Conservation (phyloP, 768 basidiomycete genomes). For the Roridomyces roridus region DNA sequence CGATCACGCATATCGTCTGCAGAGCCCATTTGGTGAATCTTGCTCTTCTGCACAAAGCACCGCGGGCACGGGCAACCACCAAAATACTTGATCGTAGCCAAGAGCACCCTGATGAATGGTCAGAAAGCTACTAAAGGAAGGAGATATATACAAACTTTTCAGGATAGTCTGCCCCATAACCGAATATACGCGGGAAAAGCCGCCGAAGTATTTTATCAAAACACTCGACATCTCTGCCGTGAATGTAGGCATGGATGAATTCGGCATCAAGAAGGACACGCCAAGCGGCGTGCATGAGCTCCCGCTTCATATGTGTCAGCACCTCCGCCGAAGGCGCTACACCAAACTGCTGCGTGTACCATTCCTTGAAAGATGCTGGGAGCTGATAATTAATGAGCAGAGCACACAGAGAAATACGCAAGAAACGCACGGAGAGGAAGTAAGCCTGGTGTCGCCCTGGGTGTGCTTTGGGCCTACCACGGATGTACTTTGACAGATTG, state of each 20-base stretch:
- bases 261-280: background rate
- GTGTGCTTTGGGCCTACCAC: too few species aligned
- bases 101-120: slow-evolving; percentile 22
- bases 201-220: slow-evolving; percentile 29
- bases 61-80: slow-evolving; percentile 33
- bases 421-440: background rate
- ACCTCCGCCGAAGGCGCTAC: too few species aligned
- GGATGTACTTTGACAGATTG: too few species aligned
- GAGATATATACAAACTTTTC: slow-evolving; percentile 33
- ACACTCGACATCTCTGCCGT: slow-evolving; percentile 22
- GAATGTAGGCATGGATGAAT: background rate
- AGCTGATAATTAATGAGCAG: slow-evolving; percentile 46
- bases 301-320: background rate
- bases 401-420: background rate
- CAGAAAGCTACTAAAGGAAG: background rate
- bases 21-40: slow-evolving; percentile 24
- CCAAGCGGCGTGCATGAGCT: background rate
- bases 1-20: slow-evolving; percentile 15
- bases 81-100: slow-evolving; percentile 28
- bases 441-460: too few species aligned
- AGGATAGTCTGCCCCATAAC: slow-evolving; percentile 38
- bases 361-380: too few species aligned
- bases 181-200: slow-evolving; percentile 33
- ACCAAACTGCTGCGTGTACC: too few species aligned
- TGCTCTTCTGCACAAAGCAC: slow-evolving; percentile 24